phyloP scores from a whole-genome alignment of 1,284 basidiomycete species.

The Butyriboletus regius region DNA sequence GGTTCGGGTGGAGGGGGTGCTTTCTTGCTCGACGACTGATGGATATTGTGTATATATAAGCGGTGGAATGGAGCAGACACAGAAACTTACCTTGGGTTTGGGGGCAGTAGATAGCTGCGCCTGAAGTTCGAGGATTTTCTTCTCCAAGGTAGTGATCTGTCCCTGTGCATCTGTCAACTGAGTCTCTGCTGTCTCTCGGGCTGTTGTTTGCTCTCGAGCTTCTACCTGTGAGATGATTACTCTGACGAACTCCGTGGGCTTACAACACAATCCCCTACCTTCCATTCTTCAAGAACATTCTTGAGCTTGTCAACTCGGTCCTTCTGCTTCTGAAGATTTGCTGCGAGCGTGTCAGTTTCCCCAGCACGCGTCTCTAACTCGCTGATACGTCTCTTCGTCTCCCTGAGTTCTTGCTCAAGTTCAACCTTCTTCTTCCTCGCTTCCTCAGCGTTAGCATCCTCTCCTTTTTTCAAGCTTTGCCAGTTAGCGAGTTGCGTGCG shows the following conservation, averaged over 20 bases:
- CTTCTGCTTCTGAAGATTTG: conserved; percentile 38
- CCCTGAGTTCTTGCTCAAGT: conserved; percentile 49
- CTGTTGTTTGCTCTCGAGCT: conserved; percentile 31
- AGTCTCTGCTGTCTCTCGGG: conserved; percentile 29
- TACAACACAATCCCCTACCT: conserved; percentile 31
- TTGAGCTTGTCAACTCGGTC: conserved; percentile 43
- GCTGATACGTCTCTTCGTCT: conserved; percentile 42
- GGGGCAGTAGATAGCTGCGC: conserved; percentile 34
- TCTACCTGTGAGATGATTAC: conserved; percentile 28
- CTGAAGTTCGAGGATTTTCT: conserved; percentile 41
- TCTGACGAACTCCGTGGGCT: not conserved
- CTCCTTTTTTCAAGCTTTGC: conserved; percentile 58
- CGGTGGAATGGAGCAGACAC: not conserved
- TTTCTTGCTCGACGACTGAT: conserved; percentile 19
- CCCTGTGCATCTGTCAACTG: conserved; percentile 28
- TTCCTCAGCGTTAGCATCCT: conserved; percentile 50
- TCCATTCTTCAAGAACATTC: conserved; percentile 36
- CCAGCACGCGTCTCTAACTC: conserved; percentile 34
- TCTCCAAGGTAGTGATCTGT: conserved; percentile 34
- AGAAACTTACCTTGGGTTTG: conserved; percentile 19
- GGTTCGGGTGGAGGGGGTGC: not conserved
- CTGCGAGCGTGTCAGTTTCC: conserved; percentile 15
- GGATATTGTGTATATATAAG: not conserved
- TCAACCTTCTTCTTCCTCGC: conserved; percentile 50
- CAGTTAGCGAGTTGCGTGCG: conserved; percentile 60